These are phyloP conservation scores for Penicillium sp. DNA, from an alignment of 2,329 filamentous ascomycete species.

Conservation along the genomic window DNA sequence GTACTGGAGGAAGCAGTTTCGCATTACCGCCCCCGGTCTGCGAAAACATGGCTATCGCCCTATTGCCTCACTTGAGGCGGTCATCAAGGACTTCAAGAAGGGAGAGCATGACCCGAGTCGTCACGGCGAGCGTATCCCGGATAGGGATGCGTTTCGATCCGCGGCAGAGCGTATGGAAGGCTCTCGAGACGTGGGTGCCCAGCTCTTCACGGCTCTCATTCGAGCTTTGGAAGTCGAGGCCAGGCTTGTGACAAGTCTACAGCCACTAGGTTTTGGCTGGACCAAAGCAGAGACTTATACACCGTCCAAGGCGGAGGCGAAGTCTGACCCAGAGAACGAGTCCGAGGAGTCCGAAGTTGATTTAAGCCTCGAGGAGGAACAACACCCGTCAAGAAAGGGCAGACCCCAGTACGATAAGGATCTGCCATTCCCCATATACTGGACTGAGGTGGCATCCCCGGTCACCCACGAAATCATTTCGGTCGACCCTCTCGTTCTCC, in stretches of 20 bases:
- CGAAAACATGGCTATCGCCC: conserved; percentile 90
- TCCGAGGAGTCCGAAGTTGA: conserved; percentile 17
- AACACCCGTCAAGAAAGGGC: conserved; percentile 42
- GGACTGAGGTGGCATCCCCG: conserved; percentile 86
- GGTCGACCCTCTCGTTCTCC: conserved; percentile 72
- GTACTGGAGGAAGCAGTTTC: conserved; percentile 88
- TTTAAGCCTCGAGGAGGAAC: conserved; percentile 20
- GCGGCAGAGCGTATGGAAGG: conserved; percentile 71
- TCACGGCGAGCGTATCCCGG: conserved; percentile 76
- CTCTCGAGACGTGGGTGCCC: conserved; percentile 82
- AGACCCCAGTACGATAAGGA: conserved; percentile 68
- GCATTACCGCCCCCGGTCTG: conserved; percentile 72
- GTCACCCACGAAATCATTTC: conserved; percentile 76
- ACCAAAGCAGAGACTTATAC: conserved; percentile 80
- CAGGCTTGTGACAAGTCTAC: conserved; percentile 79
- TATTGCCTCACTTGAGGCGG: conserved; percentile 70
- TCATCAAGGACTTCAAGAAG: conserved; percentile 69
- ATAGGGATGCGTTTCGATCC: conserved; percentile 66
- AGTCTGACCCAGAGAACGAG: conserved; percentile 21
- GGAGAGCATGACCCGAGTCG: conserved; percentile 61
- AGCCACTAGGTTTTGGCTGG: conserved; percentile 88
- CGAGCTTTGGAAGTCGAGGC: conserved; percentile 80
- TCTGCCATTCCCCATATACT: conserved; percentile 83
- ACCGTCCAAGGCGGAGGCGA: conserved; percentile 28
- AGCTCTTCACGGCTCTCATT: conserved; percentile 84